These are phyloP conservation scores for Pseudopyrenochaeta lycopersici DNA, from an alignment of 2,329 filamentous ascomycete species.

Conservation along the genomic window DNA sequence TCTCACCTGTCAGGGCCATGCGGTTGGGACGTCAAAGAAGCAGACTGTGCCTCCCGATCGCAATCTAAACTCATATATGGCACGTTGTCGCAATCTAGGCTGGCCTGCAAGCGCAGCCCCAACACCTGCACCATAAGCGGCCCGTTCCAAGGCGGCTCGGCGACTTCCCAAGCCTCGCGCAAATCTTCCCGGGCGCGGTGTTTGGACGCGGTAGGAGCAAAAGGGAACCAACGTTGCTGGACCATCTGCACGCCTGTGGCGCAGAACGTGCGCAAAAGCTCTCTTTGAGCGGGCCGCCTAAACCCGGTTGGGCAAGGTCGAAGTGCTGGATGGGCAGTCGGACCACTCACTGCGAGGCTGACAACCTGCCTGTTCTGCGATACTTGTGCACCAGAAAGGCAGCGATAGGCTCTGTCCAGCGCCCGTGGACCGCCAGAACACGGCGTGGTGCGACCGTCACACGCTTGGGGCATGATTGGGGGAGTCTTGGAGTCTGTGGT, in stretches of 20 bases:
- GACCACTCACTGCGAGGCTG: slow-evolving; percentile 2
- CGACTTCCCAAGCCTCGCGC: not conserved
- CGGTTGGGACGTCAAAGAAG: not conserved
- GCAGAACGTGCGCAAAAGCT: slow-evolving; percentile 31
- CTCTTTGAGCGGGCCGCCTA: slow-evolving; percentile 20
- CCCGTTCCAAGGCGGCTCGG: slow-evolving; percentile 8
- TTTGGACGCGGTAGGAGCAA: not conserved
- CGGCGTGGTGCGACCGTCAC: slow-evolving; percentile 1
- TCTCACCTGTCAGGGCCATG: slow-evolving; percentile 1
- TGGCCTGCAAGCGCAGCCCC: slow-evolving; percentile 9
- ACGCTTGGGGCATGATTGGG: slow-evolving; percentile 5
- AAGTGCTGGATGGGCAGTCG: not conserved
- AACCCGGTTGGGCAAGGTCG: slow-evolving; percentile 15
- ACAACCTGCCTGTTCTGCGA: not conserved
- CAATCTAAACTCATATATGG: slow-evolving; percentile 17
- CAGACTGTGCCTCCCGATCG: not conserved
- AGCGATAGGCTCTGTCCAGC: not conserved
- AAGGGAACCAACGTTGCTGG: not conserved
- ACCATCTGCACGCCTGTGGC: slow-evolving; percentile 5
- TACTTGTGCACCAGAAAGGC: not conserved
- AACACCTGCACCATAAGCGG: slow-evolving; percentile 16
- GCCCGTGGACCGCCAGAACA: not conserved
- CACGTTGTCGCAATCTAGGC: slow-evolving; percentile 17
- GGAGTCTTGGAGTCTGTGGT: slow-evolving; percentile 1
- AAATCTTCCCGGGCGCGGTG: not conserved